Evolutionary conservation across 208 protist genomes (phyloP).

Genomic region (Trypanosoma boissoni): DNA sequence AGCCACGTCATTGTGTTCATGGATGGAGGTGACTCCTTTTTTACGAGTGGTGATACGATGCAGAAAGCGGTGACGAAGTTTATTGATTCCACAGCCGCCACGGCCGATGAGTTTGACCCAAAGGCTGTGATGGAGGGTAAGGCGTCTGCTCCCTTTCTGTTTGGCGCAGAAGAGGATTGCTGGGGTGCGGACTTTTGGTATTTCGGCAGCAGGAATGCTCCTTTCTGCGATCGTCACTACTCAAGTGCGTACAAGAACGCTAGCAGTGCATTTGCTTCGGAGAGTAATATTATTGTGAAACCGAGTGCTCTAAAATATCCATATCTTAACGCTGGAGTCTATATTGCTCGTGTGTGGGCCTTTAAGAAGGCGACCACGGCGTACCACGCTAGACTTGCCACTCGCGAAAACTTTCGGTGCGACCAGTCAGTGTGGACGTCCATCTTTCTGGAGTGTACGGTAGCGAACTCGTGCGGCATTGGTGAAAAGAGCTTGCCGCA

Average conservation of each 20-base stretch:
- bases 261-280: not conserved
- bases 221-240: not conserved
- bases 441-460: not conserved
- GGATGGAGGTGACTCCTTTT: not conserved
- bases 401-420: not conserved
- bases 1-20: not conserved
- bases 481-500: not conserved
- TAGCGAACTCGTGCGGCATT: not conserved
- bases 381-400: not conserved
- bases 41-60: not conserved
- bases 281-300: not conserved
- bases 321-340: not conserved
- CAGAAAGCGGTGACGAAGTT: not conserved
- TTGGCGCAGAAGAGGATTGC: not conserved
- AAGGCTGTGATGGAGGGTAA: not conserved
- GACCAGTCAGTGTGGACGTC: not conserved
- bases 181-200: not conserved
- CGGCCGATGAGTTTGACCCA: not conserved
- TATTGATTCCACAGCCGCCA: not conserved
- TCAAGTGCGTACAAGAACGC: not conserved
- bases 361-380: not conserved
- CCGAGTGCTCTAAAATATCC: not conserved
- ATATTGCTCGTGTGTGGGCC: not conserved
- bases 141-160: not conserved
- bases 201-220: not conserved